Evolutionary conservation across 164 flowering plant species (phyloP), one percentile per base, ranked within the genome.

Genomic region (Cinnamomum chago): DNA sequence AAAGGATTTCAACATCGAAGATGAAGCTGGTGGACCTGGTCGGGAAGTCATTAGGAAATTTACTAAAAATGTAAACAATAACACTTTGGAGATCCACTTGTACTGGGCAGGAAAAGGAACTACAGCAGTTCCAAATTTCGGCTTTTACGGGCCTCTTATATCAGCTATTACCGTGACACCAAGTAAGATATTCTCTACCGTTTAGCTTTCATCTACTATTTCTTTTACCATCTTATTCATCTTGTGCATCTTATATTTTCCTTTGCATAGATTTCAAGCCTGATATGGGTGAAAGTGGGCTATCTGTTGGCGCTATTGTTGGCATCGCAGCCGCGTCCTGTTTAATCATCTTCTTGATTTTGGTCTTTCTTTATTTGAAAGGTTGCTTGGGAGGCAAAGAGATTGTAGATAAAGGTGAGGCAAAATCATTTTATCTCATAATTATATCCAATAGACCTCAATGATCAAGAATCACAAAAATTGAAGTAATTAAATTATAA

Each of bases 41-140:
- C 81, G 74, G 71, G 77, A 25, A 15, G 18, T 79, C 1, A 62
- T 69, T 7, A 65, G 3, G 25, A 35, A 23, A 13, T 78, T 73
- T 69, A 73, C 22, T 40, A 78, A 68, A 1, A 62, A 20, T 73
- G 87, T 86, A 5, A 78, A 70, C 0, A 52, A 73, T 23, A 84
- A 84, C 74, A 87, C 90, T 27, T 55, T 92, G 73, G 93, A 90
- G 82, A 90, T 92, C 76, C 90, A 83, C 73, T 78, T 92, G 70
- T 89, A 86, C 76, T 92, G 97, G 95, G 60, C 85, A 10, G 95
- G 97, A 3, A 90, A 89, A 79, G 97, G 97, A 72, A 88, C 96
- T 9, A 86, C 75, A n/a, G 85, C 86, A 11, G 78, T 89, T 74
- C 97, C 97, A 23, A 73, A 58, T 6, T 83, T 89, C 83, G 89